Percentiles rank a stretch among this genome's conserved stretches.
Conservation (phyloP, 2,329 filamentous ascomycete genomes). For the Ceratocystis destructans region DNA sequence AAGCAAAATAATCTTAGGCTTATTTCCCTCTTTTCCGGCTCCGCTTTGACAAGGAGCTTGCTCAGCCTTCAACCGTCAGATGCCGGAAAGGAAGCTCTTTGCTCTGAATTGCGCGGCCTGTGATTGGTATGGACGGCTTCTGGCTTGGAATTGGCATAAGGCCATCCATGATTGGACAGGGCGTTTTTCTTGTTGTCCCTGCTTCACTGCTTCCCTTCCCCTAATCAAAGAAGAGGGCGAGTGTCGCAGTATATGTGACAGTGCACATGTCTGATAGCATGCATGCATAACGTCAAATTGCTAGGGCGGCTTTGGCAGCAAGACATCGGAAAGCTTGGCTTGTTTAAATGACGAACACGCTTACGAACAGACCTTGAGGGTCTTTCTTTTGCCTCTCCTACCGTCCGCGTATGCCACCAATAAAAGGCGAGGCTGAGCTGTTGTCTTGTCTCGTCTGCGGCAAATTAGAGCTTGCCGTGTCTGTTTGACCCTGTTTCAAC, state of each 20-base stretch:
- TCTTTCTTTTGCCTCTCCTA: not conserved
- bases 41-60: not conserved
- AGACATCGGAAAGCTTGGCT: not conserved
- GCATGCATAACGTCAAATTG: not conserved
- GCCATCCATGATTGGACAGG: not conserved
- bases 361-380: not conserved
- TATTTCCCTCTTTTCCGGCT: not conserved
- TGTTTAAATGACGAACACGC: not conserved
- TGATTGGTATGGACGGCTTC: not conserved
- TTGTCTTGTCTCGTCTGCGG: not conserved
- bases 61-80: not conserved
- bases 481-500: not conserved
- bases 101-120: not conserved
- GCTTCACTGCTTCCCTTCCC: not conserved
- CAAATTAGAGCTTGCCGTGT: not conserved
- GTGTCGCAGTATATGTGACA: not conserved
- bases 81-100: not conserved
- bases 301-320: not conserved
- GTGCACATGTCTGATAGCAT: not conserved
- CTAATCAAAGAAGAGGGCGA: not conserved
- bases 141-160: not conserved
- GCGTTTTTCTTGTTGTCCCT: not conserved
- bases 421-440: not conserved
- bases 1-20: not conserved
- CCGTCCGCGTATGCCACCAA: not conserved